Base-by-base conservation (phyloP, 352 stramenopile species). In the Globisporangium spiculum region DNA sequence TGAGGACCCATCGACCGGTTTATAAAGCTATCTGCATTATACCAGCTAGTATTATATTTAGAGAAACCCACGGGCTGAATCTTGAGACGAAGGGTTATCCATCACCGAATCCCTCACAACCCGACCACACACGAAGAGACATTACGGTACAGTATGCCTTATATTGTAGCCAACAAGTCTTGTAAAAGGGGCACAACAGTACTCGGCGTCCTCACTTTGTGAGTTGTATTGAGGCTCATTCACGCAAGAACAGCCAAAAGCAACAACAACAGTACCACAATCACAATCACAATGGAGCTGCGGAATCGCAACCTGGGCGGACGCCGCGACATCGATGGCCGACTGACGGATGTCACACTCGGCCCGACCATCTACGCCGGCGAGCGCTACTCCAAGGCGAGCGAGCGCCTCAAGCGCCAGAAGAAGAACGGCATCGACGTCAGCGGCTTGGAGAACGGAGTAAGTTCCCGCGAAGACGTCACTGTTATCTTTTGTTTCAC, bases 311-410 rank as follows among this genome's bases (percentile, higher is more conserved):
- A 63, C 14, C 69, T 72, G 2, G 74, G 67, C 55, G 67, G 67
- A 36, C 66, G 75, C 30, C 69, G 72, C 1, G 84, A 82, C 65
- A 68, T 75, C 18, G 66, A 68, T n/a, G 57, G 71, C 9, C 65
- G 67, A 20, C 69, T 79, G 32, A 61, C 77, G 4, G 77, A 94
- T 60, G 84, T 94, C 34, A 62, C 76, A 22, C 74, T 94, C 1
- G 87, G 87, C 0, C 87, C 87, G n/a, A 89, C 84, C 30, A 86
- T 94, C 62, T 94, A 94, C 72, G 86, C 75, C 3, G 87, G 87
- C 63, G 87, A 93, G 74, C 83, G 87, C 63, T 94, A 91, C 73
- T 82, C 79, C 60, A 94, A 94, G 75, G 88, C 90, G 78, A 91
- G 81, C 62, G 87, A 94, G 77, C 81, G 87, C 1, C 67, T 93